These are phyloP conservation scores for Plasmodium inui DNA, from an alignment of 169 alveolate genomes.

Conservation along the genomic window DNA sequence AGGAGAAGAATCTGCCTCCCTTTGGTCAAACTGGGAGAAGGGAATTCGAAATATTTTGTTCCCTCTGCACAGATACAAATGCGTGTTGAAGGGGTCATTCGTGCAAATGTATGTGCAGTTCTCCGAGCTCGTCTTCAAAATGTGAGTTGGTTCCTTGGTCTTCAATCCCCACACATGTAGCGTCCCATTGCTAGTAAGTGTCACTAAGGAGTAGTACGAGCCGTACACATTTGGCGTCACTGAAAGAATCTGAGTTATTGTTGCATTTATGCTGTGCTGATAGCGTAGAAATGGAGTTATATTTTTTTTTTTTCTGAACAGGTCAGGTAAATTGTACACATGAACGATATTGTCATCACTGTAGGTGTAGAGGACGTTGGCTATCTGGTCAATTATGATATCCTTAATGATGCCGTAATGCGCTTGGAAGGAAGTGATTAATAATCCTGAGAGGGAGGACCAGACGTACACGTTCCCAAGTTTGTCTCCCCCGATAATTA, in stretches of 20 bases:
- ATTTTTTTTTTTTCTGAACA: slow-evolving; percentile 54
- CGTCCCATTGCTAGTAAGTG: slow-evolving; percentile 50
- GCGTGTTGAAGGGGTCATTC: slow-evolving; percentile 71
- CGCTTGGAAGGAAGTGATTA: slow-evolving; percentile 70
- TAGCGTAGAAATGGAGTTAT: slow-evolving; percentile 30
- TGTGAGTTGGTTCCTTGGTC: slow-evolving; percentile 30
- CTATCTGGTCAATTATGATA: slow-evolving; percentile 51
- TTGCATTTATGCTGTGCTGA: slow-evolving; percentile 66
- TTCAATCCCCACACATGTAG: slow-evolving; percentile 59
- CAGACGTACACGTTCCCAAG: slow-evolving; percentile 56
- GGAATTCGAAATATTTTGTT: slow-evolving; percentile 69
- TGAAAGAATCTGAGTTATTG: slow-evolving; percentile 54
- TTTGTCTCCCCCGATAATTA: slow-evolving; percentile 74
- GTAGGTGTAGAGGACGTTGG: slow-evolving; percentile 65
- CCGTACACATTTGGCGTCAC: slow-evolving; percentile 57
- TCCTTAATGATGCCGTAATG: slow-evolving; percentile 63
- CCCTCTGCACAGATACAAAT: slow-evolving; percentile 56
- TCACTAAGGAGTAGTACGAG: slow-evolving; percentile 41
- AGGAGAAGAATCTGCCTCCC: not conserved
- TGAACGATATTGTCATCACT: slow-evolving; percentile 66
- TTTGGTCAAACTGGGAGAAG: not conserved
- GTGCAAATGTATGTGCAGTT: slow-evolving; percentile 59
- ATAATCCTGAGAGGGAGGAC: slow-evolving; percentile 57
- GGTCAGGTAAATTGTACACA: slow-evolving; percentile 65
- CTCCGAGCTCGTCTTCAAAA: slow-evolving; percentile 48